Percentiles rank a stretch among this genome's conserved stretches.
Evolutionary conservation across 2,329 filamentous ascomycete species (phyloP).

Genomic region (Penicillium fuscoglaucum): DNA sequence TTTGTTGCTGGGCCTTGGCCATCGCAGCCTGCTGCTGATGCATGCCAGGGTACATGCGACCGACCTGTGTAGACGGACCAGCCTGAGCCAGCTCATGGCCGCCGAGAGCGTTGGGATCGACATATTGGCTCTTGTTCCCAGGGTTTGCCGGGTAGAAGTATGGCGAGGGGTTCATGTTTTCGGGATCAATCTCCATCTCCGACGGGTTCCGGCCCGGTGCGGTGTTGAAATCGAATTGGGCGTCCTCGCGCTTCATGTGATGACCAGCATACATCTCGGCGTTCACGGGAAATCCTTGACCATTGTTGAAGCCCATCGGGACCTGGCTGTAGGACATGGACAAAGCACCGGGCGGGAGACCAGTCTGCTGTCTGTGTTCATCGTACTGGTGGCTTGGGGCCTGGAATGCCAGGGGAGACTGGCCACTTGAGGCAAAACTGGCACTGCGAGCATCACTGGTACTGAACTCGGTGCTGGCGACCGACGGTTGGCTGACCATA

Average conservation of each 20-base stretch:
- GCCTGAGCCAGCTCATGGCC: slow-evolving; percentile 59
- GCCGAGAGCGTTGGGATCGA: slow-evolving; percentile 73
- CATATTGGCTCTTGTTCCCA: slow-evolving; percentile 52
- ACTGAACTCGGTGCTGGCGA: slow-evolving; percentile 39
- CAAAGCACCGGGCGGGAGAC: slow-evolving; percentile 80
- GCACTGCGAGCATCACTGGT: slow-evolving; percentile 34
- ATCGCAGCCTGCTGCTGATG: slow-evolving; percentile 84
- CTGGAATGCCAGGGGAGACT: slow-evolving; percentile 61
- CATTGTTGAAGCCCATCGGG: slow-evolving; percentile 40
- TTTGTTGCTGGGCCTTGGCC: slow-evolving; percentile 69
- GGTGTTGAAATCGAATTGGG: slow-evolving; percentile 68
- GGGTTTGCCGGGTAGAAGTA: slow-evolving; percentile 63
- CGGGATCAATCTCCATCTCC: slow-evolving; percentile 68
- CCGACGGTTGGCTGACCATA: slow-evolving; percentile 39
- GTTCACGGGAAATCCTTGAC: slow-evolving; percentile 51
- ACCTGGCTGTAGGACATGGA: slow-evolving; percentile 73
- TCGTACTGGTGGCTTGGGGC: slow-evolving; percentile 94
- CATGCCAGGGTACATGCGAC: slow-evolving; percentile 87
- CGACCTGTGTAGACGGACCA: slow-evolving; percentile 57
- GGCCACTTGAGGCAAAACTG: slow-evolving; percentile 38
- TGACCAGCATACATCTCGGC: slow-evolving; percentile 59
- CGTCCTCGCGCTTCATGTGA: slow-evolving; percentile 39
- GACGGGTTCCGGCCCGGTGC: slow-evolving; percentile 58
- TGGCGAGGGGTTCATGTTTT: slow-evolving; percentile 59
- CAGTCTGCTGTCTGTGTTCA: slow-evolving; percentile 92